A percentile compares a stretch with the other conserved stretches of the same genome.
Conservation (phyloP, 1,284 basidiomycete genomes). For the Ceratobasidium papillatum region DNA sequence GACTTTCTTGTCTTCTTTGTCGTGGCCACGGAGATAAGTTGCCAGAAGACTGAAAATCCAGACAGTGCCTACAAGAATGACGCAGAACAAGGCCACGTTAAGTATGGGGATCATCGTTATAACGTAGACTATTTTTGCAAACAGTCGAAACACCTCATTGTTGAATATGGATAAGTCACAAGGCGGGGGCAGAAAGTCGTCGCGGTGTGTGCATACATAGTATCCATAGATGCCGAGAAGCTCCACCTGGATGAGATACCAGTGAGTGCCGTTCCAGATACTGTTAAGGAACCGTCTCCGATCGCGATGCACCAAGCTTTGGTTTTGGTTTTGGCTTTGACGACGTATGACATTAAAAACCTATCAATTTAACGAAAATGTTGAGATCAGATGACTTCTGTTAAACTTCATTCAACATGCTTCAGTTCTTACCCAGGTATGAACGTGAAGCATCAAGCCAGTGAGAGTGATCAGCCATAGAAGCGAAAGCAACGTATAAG, state of each 20-base stretch:
- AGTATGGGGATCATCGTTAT: constrained; percentile 32
- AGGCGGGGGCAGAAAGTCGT: constrained; percentile 12
- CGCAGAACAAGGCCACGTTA: constrained; percentile 11
- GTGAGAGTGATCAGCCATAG: constrained; percentile 36
- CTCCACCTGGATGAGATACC: constrained; percentile 36
- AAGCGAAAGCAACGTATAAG: constrained; percentile 24
- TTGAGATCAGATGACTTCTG: background rate
- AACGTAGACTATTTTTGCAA: constrained; percentile 30
- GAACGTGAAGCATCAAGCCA: constrained; percentile 35
- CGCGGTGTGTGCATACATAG: constrained; percentile 37
- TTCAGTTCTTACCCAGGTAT: constrained; percentile 23
- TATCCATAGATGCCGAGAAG: constrained; percentile 27
- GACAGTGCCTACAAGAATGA: constrained; percentile 18
- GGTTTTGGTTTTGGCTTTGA: background rate
- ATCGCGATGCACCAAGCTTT: background rate
- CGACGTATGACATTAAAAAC: constrained; percentile 35
- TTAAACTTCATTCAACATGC: background rate
- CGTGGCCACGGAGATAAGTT: constrained; percentile 8
- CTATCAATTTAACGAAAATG: background rate
- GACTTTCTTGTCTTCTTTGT: background rate
- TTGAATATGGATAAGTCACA: constrained; percentile 23
- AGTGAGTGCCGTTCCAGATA: constrained; percentile 38
- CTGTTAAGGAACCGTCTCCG: constrained; percentile 11
- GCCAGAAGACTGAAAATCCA: constrained; percentile 25
- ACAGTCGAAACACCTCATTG: constrained; percentile 12